Base-by-base conservation (phyloP, 176 grass and related monocot species). In the Rhynchospora pubera region DNA sequence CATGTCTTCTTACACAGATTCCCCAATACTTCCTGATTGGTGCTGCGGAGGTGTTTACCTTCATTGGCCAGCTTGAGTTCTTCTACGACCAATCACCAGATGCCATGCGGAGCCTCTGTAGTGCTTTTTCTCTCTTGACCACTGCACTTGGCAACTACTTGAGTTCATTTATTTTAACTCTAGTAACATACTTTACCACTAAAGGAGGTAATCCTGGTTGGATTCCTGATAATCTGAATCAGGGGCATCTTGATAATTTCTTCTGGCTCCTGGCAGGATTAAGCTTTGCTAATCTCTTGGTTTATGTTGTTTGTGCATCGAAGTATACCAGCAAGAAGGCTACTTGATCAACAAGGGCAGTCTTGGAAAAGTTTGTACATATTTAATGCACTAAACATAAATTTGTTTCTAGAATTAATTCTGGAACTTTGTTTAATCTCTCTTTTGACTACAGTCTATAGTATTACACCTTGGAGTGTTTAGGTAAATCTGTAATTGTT, bases 141-240 rank as follows among this genome's bases (percentile, higher is more conserved):
- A 93, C 79, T 6, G 87, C 85, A 0, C 73, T 88, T 0, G 93
- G 93, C 21, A 97, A 93, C 50, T 97, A 97, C 62, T 87, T 97
- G 45, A 93, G 91, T 65, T 57, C 93, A 1, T 91, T 93, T 67
- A 97, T 97, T 73, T 28, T 97, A 77, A 91, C 93, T 5, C 19
- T 93, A 84, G 89, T 91, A 0, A 83, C 89, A 9, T 93, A 93
- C 71, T 84, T 93, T 51, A 89, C 87, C 0, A 91, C 91, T 9
- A 88, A 79, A 74, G 93, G 88, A 64, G 91, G 93, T 19, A 93
- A 53, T 6, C 42, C 81, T 59, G 93, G 91, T 77, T 97, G 93
- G 93, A 97, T 97, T 19, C 93, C 93, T 45, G 93, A 97, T 83
- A 97, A 97, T 80, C 42, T 97, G 85, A 97, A 97, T 32, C 13